phyloP scores from a whole-genome alignment of 768 basidiomycete genomes.

The Termitomyces eurrhizus region DNA sequence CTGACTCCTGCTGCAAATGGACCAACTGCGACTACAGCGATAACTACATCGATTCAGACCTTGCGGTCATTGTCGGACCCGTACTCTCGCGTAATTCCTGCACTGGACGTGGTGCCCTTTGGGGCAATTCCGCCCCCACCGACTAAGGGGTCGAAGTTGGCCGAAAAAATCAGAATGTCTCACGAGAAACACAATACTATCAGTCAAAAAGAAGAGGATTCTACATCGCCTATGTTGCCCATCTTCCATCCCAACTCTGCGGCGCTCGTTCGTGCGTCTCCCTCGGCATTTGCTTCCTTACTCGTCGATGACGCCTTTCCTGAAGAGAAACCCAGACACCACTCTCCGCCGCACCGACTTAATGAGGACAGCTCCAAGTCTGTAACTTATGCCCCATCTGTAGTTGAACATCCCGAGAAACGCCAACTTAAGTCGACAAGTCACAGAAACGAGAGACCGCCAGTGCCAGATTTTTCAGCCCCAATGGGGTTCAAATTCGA shows the following conservation, averaged over 20 bases:
- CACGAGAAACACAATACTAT: slow-evolving; percentile 38
- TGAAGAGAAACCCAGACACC: slow-evolving; percentile 31
- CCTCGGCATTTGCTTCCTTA: slow-evolving; percentile 74
- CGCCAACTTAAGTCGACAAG: slow-evolving; percentile 22
- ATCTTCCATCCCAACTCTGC: slow-evolving; percentile 54
- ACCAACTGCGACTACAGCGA: slow-evolving; percentile 77
- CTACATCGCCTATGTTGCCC: slow-evolving; percentile 37
- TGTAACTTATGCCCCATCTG: slow-evolving; percentile 10
- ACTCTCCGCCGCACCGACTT: slow-evolving; percentile 25
- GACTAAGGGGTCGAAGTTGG: slow-evolving; percentile 65
- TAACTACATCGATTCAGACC: slow-evolving; percentile 77
- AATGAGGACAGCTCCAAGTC: slow-evolving; percentile 21
- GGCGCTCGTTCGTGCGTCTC: slow-evolving; percentile 62
- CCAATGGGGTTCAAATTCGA: slow-evolving; percentile 63
- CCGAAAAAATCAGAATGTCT: slow-evolving; percentile 65
- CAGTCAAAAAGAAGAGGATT: slow-evolving; percentile 36
- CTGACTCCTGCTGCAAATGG: slow-evolving; percentile 81
- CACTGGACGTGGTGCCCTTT: slow-evolving; percentile 42
- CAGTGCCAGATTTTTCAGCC: slow-evolving; percentile 32
- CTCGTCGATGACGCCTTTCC: slow-evolving; percentile 53
- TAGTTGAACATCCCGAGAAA: slow-evolving; percentile 17
- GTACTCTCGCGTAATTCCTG: slow-evolving; percentile 36
- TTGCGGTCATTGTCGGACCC: slow-evolving; percentile 58
- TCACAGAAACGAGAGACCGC: slow-evolving; percentile 19
- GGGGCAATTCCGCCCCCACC: slow-evolving; percentile 26